Evolutionary conservation across 202 grass and related monocot genomes (phyloP), one percentile per base, ranked within the genome.

Genomic region (Musa balbisiana): DNA sequence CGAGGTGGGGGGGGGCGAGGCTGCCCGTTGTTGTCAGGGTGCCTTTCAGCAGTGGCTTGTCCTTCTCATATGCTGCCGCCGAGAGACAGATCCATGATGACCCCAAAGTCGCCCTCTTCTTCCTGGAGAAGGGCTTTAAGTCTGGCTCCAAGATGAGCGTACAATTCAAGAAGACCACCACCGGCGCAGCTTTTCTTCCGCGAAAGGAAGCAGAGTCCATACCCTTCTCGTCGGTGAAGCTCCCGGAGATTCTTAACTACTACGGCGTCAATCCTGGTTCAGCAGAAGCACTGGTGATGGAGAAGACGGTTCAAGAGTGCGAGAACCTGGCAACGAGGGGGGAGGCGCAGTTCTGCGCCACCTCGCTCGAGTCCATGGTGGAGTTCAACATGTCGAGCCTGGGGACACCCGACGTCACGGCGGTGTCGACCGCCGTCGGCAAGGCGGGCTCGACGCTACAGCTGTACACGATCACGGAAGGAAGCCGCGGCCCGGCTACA

Each of bases 351-450:
- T 78, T 63, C 51, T 99, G 95, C 80, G 85, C 88, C 77, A 99
- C 95, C 53, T 94, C 91, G 73, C 83, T 92, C 24, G 91, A 94
- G 77, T 99, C 91, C 67, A 99, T 99, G 89, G 95, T 94, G 11
- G 87, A 99, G 75, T 94, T 99, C 87, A 83, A 76, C 63, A 84
- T 78, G 53, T 25, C 81, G 52, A 87, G 80, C 86, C 89, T 99
- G 8, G 83, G 83, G 53, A 99, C 91, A 25, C 87, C 49, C 81
- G 80, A 80, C 79, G 68, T 95, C 52, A 59, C 65, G 81, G 83
- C 87, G 66, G 74, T 59, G 58, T 87, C 80, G 15, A 87, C 95
- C 2, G 86, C 85, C 11, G 62, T 88, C 3, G 67, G 84, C 11
- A 88, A 62, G 71, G 55, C 79, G 22, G 89, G 70, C 9, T 79